These are phyloP conservation scores for Hypsizygus marmoreus DNA, from an alignment of 768 basidiomycete species.

Conservation along the genomic window DNA sequence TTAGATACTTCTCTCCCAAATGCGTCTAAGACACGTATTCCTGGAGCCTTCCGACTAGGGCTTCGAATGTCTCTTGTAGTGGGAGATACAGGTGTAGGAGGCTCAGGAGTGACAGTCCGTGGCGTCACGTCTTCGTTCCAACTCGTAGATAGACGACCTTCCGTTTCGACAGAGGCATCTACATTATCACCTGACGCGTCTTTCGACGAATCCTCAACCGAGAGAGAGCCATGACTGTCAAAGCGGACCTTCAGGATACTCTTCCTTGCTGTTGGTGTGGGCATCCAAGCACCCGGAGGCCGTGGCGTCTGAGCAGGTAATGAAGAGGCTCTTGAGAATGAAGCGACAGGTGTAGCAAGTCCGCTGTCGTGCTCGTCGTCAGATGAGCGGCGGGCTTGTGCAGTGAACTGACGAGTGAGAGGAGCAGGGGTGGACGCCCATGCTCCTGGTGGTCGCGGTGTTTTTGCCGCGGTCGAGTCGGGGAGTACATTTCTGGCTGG, in stretches of 20 bases:
- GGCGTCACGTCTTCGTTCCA: not conserved
- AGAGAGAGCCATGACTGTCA: slow-evolving; percentile 41
- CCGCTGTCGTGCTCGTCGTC: slow-evolving; percentile 31
- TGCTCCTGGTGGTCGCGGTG: slow-evolving; percentile 36
- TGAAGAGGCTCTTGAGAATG: slow-evolving; percentile 50
- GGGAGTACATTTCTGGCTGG: slow-evolving; percentile 6
- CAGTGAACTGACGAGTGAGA: slow-evolving; percentile 9
- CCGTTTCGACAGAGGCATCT: not conserved
- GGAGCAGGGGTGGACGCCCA: slow-evolving; percentile 35
- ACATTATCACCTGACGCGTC: slow-evolving; percentile 9
- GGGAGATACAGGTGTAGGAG: slow-evolving; percentile 16
- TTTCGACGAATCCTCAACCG: slow-evolving; percentile 8
- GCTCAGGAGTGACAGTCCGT: slow-evolving; percentile 16
- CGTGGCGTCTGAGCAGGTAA: slow-evolving; percentile 60
- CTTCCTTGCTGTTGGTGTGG: slow-evolving; percentile 58
- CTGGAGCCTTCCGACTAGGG: slow-evolving; percentile 47
- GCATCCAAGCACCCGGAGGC: slow-evolving; percentile 69
- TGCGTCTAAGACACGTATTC: slow-evolving; percentile 70
- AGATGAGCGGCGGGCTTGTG: slow-evolving; percentile 17
- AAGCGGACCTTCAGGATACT: slow-evolving; percentile 75
- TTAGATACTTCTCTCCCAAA: slow-evolving; percentile 52
- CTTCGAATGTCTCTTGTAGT: slow-evolving; percentile 20
- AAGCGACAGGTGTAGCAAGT: slow-evolving; percentile 48
- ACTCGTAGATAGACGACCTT: not conserved
- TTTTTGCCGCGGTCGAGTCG: slow-evolving; percentile 21